Base-by-base conservation (phyloP, 2,329 filamentous ascomycete genomes). In the Ophiocordyceps camponoti-floridani region DNA sequence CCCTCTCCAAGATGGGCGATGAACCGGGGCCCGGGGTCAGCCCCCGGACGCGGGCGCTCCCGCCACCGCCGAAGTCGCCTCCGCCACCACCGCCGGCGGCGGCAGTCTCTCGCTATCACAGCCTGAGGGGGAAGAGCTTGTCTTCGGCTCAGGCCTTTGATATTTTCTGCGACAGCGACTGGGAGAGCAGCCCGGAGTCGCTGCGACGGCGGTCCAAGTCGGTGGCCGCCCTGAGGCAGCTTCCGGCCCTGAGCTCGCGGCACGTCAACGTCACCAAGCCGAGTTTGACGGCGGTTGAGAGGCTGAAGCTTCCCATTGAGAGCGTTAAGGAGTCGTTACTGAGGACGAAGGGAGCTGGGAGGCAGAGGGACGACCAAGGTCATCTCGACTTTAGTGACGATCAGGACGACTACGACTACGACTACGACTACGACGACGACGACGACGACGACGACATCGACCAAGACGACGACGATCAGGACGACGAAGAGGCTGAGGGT, bases 41-140 rank as follows among this genome's bases (percentile, higher is more conserved):
- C 37, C 35, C 43, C 43, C 27, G 37, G 35, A 38, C 35, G 18
- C 38, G 38, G 38, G 38, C 38, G 2, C 26, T 38, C 11, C 16
- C 40, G 28, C 40, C 44, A 41, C 19, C 37, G 23, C 37, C 42
- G 19, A 37, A 31, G n/a, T n/a, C n/a, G n/a, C n/a, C n/a, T n/a
- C n/a, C n/a, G n/a, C n/a, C n/a, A n/a, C n/a, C n/a, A n/a, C 41
- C 18, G 10, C 40, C 18, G 18, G 18, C 18, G 40, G 18, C 10
- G 4, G 43, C 51, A 14, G 46, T 51, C 10, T 62, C 62, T 4
- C 56, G 57, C 40, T 61, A 57, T 45, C 59, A 55, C 45, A 53
- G 44, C 30, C 53, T 62, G 19, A 54, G 59, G 5, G 60, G 59
- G 28, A 62, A 61, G 43, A 62, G 59, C 50, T 50, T 61, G 10